Percentiles rank a stretch among this genome's conserved stretches.
phyloP scores from a whole-genome alignment of 306 rosid genomes.

The Arachis hypogaea region DNA sequence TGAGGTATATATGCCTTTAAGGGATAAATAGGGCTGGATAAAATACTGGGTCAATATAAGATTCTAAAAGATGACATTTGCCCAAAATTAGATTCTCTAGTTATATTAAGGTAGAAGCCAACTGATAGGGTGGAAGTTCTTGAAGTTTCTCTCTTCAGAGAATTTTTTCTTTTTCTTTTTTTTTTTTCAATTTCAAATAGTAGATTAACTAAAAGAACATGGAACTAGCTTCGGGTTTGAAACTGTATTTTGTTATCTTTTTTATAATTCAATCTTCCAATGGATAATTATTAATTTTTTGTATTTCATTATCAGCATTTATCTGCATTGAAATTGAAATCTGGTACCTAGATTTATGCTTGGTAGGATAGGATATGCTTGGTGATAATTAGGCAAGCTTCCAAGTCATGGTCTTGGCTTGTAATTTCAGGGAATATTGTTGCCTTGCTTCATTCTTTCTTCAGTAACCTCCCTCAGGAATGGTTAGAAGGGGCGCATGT shows the following conservation, averaged over 20 bases:
- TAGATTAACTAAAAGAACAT: slow-evolving; percentile 5
- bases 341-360: slow-evolving; percentile 20
- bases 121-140: slow-evolving; percentile 13
- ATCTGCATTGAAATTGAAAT: slow-evolving; percentile 35
- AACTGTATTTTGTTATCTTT: background rate
- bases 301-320: slow-evolving; percentile 14
- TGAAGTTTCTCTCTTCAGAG: background rate
- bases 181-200: background rate
- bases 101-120: slow-evolving; percentile 6
- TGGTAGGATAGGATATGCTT: slow-evolving; percentile 19
- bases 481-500: slow-evolving; percentile 88
- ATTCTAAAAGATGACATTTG: slow-evolving; percentile 11
- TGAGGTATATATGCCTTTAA: slow-evolving; percentile 11
- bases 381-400: slow-evolving; percentile 26
- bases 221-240: background rate
- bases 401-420: slow-evolving; percentile 29
- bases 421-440: slow-evolving; percentile 75
- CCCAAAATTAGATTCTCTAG: slow-evolving; percentile 18
- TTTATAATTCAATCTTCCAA: slow-evolving; percentile 15
- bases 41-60: slow-evolving; percentile 3
- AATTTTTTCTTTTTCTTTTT: background rate
- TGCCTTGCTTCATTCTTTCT: slow-evolving; percentile 93
- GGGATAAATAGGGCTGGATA: background rate
- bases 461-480: slow-evolving; percentile 94
- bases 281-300: slow-evolving; percentile 20